Evolutionary conservation across 176 grass and related monocot genomes (phyloP), one percentile per base, ranked within the genome.

Genomic region (Aechmea fasciata): DNA sequence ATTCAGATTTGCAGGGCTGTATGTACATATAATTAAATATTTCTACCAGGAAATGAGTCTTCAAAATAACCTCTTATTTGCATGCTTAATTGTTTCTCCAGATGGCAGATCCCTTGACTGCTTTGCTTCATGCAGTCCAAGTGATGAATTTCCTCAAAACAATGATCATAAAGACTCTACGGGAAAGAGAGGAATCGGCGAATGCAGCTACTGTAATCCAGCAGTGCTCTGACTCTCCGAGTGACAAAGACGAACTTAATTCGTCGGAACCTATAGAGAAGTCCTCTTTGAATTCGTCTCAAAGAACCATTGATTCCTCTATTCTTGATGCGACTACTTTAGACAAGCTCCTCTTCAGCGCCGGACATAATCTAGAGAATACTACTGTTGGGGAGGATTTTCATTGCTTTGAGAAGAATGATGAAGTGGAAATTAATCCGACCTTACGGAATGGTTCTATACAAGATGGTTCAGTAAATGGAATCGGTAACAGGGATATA

Each of bases 91-190:
- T 78, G 52, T 84, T 50, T 87, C 33, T 89, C 4, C 85, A 96
- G 92, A 96, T 91, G 92, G 88, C 81, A 10, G 88, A 96, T 87
- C 92, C 92, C 8, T 84, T 96, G 65, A 96, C 88, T 7, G 91
- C 91, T 63, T 79, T 96, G 78, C 87, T 96, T 67, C 87, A 96
- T 76, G 91, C 87, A 61, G 91, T 96, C 65, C 91, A 96, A 77
- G 84, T 96, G 64, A 96, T 96, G 91, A 96, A 96, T 83, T 96
- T 96, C n/a, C 82, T 96, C 22, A 91, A 85, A 76, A 82, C 85
- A 71, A 67, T 91, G 48, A 92, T 97, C 25, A 48, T 87, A 25
- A 97, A 83, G 83, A 92, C 65, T 52, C 75, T 90, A 65, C 79
- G 83, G 49, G 86, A 90, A 89, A 85, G 93, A 66, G 77, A 87